Evolutionary conservation across 768 basidiomycete genomes (phyloP), one percentile per base, ranked within the genome.

Genomic region (Psilocybe subaeruginosa): DNA sequence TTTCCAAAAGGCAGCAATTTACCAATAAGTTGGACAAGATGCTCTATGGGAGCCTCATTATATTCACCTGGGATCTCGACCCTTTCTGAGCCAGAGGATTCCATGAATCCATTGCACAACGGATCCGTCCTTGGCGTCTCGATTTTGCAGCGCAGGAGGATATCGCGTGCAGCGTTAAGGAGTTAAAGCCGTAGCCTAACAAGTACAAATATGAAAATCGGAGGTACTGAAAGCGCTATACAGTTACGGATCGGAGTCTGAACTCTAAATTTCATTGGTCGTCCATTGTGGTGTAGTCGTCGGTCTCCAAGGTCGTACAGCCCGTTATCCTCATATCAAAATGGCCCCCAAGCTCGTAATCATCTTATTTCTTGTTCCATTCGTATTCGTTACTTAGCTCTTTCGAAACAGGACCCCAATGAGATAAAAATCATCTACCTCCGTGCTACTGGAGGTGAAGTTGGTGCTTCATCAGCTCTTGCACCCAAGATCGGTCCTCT

Each of bases 401-500:
- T 17, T 53, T 41, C 8, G n/a, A 19, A 58, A 35, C 73, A 94
- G 93, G 97, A 99, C 85, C 97, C 97, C 70, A 92, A 83, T 79
- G 97, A 99, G 83, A 84, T 99, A 77, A 99, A 98, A 85, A 93
- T 97, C 81, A 97, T 98, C 85, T 94, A 95, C 87, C 91, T 99
- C 76, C 88, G 97, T 69, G 95, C 95, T 56, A 97, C 95, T 58
- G 97, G 97, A 80, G 97, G 97, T 86, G 97, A 99, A 83, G 94
- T 98, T 74, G 97, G 97, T 83, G 93, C 97, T 63, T 98, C 97
- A 6, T 95, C 97, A 61, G 96, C 97, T 63, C 87, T 99, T 65
- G 97, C 97, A 54, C 97, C 97, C 63, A 99, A 99, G 88, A 98
- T 99, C 76, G 97, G 97, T 88, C 97, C 97, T 82, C 89, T 99